Evolutionary conservation across 495 filamentous ascomycete species (phyloP).

Genomic region (Aspergillus steynii): DNA sequence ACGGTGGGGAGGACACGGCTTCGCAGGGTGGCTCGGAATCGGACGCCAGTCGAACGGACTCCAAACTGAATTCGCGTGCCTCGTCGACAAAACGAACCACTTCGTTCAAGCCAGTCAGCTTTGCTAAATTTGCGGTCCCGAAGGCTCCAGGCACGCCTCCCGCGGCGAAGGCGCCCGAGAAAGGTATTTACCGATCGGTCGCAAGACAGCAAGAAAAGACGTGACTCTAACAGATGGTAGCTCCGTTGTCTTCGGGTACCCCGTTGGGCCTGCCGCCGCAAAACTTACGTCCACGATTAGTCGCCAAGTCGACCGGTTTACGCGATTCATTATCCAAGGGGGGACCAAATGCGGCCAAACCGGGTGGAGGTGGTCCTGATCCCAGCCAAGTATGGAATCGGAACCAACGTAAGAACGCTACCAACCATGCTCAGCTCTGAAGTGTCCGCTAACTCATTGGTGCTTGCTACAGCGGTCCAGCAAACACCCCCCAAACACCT

Average conservation of each 20-base stretch:
- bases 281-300: slow-evolving; percentile 58
- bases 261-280: slow-evolving; percentile 43
- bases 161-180: slow-evolving; percentile 54
- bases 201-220: neutral
- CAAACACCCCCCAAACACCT: slow-evolving; percentile 85
- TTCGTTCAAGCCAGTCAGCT: slow-evolving; percentile 93
- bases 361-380: slow-evolving; percentile 60
- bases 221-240: slow-evolving; percentile 34
- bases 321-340: slow-evolving; percentile 53
- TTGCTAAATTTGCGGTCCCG: slow-evolving; percentile 70
- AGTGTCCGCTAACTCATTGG: slow-evolving; percentile 24
- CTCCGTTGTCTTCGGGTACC: slow-evolving; percentile 40
- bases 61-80: slow-evolving; percentile 63
- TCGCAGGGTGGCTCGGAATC: slow-evolving; percentile 51
- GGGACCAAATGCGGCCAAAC: slow-evolving; percentile 41
- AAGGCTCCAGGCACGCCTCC: slow-evolving; percentile 55
- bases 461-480: slow-evolving; percentile 60
- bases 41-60: slow-evolving; percentile 51
- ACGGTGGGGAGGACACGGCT: slow-evolving; percentile 47
- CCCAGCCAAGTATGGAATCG: slow-evolving; percentile 92
- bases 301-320: slow-evolving; percentile 63
- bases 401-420: slow-evolving; percentile 75
- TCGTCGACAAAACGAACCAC: slow-evolving; percentile 78
- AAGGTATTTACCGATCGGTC: slow-evolving; percentile 43
- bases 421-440: slow-evolving; percentile 2